These are phyloP conservation scores for Aspergillus novoparasiticus DNA, from an alignment of 2,329 filamentous ascomycete genomes.

Conservation along the genomic window DNA sequence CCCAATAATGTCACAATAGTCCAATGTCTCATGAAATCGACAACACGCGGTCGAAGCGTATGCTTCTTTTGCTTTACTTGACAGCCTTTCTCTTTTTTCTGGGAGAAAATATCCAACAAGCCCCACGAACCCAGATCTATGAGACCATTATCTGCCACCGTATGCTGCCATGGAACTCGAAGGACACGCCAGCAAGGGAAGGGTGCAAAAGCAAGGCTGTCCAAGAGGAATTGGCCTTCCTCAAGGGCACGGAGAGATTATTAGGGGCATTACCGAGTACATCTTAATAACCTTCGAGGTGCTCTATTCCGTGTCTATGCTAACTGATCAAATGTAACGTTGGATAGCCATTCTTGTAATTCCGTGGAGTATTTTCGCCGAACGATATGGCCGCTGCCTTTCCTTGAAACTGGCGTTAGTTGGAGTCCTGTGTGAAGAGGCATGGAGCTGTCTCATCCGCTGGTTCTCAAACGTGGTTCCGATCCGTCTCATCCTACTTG, in stretches of 20 bases:
- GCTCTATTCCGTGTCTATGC: neutral
- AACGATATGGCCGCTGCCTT: conserved; percentile 1
- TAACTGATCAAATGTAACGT: neutral
- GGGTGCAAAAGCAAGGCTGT: neutral
- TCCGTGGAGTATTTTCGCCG: conserved; percentile 1
- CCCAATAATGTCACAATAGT: neutral
- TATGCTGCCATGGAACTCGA: neutral
- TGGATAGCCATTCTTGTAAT: conserved; percentile 4
- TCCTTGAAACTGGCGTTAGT: neutral
- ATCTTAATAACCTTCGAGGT: neutral
- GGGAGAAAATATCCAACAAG: conserved; percentile 3
- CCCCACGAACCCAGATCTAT: conserved; percentile 4
- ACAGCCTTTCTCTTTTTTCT: neutral
- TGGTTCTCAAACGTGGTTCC: neutral
- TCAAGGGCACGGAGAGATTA: neutral
- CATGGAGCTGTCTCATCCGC: neutral
- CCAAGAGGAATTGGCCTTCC: neutral
- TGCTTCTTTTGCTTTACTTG: neutral
- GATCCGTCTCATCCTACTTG: neutral
- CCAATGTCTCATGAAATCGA: neutral
- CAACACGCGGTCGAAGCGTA: neutral
- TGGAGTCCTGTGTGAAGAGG: neutral
- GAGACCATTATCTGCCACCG: conserved; percentile 3
- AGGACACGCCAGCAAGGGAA: neutral
- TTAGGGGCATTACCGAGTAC: neutral